These are phyloP conservation scores for Senna tora DNA, from an alignment of 306 rosid species.

Conservation along the genomic window DNA sequence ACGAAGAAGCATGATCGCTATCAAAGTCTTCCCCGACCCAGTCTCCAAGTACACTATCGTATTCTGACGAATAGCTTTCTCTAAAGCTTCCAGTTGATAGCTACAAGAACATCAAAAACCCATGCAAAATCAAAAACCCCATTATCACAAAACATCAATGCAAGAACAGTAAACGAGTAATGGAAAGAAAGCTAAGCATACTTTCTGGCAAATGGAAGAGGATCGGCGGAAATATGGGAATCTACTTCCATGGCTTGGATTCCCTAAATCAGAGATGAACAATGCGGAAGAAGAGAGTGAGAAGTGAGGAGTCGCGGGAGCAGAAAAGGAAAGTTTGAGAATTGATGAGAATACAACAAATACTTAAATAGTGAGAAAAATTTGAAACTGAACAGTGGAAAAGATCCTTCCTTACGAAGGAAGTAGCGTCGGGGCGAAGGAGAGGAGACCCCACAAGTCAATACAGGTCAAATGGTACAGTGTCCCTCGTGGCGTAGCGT, in stretches of 20 bases:
- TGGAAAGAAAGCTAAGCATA: constrained; percentile 24
- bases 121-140: neutral
- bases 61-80: constrained; percentile 58
- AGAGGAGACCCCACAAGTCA: no score
- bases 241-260: constrained; percentile 48
- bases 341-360: no score
- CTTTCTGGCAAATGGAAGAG: constrained; percentile 82
- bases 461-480: no score
- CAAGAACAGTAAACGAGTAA: neutral
- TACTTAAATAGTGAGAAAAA: no score
- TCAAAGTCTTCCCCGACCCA: constrained; percentile 90
- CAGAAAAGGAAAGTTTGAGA: no score
- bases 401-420: no score
- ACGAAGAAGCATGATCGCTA: constrained; percentile 86
- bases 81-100: constrained; percentile 84
- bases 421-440: no score
- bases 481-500: no score
- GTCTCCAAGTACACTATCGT: constrained; percentile 83
- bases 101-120: constrained; percentile 46
- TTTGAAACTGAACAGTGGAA: no score
- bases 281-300: no score
- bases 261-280: no score
- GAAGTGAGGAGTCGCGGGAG: no score
- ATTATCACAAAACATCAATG: neutral
- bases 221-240: constrained; percentile 30